Evolutionary conservation across 306 rosid genomes (phyloP).

Genomic region (Trifolium repens): DNA sequence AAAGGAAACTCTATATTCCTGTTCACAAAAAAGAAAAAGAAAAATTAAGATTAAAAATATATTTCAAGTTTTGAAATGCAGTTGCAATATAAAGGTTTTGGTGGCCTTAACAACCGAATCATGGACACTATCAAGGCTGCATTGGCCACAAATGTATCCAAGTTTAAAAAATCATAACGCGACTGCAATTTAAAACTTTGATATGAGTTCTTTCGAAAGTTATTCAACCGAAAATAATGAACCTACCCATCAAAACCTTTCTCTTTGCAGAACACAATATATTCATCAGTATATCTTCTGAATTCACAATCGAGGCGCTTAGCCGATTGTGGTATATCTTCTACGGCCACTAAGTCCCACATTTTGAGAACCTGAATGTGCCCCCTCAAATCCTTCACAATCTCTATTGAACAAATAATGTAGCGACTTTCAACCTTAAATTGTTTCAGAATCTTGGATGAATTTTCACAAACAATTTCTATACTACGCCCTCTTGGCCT

Average conservation of each 20-base stretch:
- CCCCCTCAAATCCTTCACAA: conserved; percentile 43
- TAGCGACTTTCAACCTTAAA: conserved; percentile 55
- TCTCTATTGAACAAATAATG: conserved; percentile 59
- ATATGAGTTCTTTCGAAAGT: background rate
- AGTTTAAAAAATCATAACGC: background rate
- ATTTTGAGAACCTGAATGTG: conserved; percentile 62
- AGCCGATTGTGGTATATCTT: conserved; percentile 51
- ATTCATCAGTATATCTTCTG: conserved; percentile 53
- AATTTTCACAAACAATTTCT: conserved; percentile 43
- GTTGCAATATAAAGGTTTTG: no score
- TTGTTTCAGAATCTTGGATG: conserved; percentile 50
- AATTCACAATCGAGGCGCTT: conserved; percentile 53
- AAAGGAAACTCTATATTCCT: conserved; percentile 57
- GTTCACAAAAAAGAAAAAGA: conserved; percentile 2
- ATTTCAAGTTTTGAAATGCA: no score
- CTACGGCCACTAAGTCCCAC: conserved; percentile 63
- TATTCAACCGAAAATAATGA: background rate
- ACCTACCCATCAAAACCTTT: conserved; percentile 53
- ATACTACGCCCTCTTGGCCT: conserved; percentile 48
- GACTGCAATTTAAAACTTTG: background rate
- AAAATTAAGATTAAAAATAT: background rate
- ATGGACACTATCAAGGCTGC: no score
- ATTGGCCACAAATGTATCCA: no score
- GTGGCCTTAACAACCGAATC: no score
- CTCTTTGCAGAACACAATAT: conserved; percentile 53